phyloP scores from a whole-genome alignment of 441 rosid species.

The Adansonia grandidieri region DNA sequence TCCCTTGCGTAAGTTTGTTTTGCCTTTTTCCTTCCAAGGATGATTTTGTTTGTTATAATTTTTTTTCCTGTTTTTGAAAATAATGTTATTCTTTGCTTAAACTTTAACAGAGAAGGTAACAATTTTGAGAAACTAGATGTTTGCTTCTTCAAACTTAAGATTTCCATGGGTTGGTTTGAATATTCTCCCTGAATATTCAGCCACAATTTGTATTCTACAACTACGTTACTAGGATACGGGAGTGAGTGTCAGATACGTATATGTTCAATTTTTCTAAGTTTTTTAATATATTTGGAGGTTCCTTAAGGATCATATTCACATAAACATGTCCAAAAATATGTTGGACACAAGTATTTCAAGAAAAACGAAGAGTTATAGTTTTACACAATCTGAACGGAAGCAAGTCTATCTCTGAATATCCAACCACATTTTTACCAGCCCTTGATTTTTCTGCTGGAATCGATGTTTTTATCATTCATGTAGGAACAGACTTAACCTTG shows the following conservation, averaged over 20 bases:
- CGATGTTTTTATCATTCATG: neutral
- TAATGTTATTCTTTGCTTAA: neutral
- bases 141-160: neutral
- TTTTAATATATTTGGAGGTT: too few species aligned
- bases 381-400: neutral
- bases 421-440: neutral
- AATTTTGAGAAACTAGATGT: neutral
- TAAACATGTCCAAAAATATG: too few species aligned
- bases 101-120: neutral
- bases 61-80: neutral
- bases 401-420: neutral
- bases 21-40: neutral
- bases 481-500: neutral
- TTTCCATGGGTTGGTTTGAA: neutral
- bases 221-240: too few species aligned
- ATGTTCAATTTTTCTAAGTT: too few species aligned
- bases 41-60: neutral
- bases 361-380: too few species aligned
- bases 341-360: too few species aligned
- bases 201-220: neutral
- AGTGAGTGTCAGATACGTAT: too few species aligned
- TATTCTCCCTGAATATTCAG: neutral
- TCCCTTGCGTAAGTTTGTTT: constrained; percentile 80
- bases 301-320: too few species aligned
- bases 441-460: neutral